Conservation (phyloP, 805 yeast genomes). For the Diddensiella transvaalensis region DNA sequence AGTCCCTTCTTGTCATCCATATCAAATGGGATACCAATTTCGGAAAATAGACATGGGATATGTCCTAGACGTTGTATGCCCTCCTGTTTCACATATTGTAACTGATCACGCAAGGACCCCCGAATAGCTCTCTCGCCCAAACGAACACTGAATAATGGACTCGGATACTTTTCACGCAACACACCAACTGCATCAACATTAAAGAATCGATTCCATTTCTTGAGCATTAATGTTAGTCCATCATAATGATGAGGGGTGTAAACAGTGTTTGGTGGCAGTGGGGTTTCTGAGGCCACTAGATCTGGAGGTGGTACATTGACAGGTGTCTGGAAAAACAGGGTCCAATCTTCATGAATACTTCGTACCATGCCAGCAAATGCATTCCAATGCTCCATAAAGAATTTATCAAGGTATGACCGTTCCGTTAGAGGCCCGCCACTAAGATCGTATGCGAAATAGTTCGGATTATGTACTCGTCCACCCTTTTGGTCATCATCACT, state of each 20-base stretch:
- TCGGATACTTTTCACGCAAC: slow-evolving; percentile 65
- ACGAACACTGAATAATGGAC: slow-evolving; percentile 63
- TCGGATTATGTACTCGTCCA: slow-evolving; percentile 41
- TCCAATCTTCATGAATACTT: slow-evolving; percentile 39
- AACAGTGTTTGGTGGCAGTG: slow-evolving; percentile 56
- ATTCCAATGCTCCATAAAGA: slow-evolving; percentile 57
- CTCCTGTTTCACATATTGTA: slow-evolving; percentile 60
- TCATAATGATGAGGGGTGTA: slow-evolving; percentile 88
- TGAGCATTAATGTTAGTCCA: slow-evolving; percentile 86
- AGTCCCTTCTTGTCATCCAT: slow-evolving; percentile 79
- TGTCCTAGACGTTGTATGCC: slow-evolving; percentile 54
- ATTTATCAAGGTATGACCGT: slow-evolving; percentile 56
- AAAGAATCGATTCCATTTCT: slow-evolving; percentile 73
- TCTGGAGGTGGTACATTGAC: slow-evolving; percentile 75
- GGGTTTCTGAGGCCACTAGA: slow-evolving; percentile 41
- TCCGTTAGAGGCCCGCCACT: slow-evolving; percentile 44
- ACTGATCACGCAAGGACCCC: slow-evolving; percentile 63
- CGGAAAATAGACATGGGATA: slow-evolving; percentile 75
- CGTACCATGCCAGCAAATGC: slow-evolving; percentile 49
- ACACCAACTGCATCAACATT: slow-evolving; percentile 87
- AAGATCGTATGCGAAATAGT: slow-evolving; percentile 43
- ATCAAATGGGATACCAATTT: slow-evolving; percentile 93
- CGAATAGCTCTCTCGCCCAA: slow-evolving; percentile 75
- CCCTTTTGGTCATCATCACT: slow-evolving; percentile 32
- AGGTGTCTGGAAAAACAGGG: slow-evolving; percentile 75